These are phyloP conservation scores for Cyclotella atomus DNA, from an alignment of 108 stramenopile species.

Conservation along the genomic window DNA sequence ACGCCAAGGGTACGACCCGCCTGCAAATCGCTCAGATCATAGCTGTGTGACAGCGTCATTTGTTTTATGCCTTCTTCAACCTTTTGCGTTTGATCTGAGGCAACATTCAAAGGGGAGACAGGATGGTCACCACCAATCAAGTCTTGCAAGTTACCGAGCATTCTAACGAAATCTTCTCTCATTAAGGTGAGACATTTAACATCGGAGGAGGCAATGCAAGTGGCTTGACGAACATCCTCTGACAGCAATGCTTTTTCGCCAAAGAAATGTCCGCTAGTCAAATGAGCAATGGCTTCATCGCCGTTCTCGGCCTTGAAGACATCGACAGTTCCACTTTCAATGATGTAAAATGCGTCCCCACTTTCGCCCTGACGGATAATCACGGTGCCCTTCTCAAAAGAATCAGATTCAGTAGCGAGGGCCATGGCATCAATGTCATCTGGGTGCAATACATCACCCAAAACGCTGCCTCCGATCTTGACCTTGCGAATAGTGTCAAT, in stretches of 20 bases:
- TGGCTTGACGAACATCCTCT: constrained; percentile 76
- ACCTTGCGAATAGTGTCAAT: constrained; percentile 77
- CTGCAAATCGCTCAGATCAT: constrained; percentile 52
- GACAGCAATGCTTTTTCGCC: constrained; percentile 86
- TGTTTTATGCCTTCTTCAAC: constrained; percentile 15
- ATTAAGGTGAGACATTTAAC: constrained; percentile 54
- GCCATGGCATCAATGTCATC: constrained; percentile 75
- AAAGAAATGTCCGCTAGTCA: constrained; percentile 83
- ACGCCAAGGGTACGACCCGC: constrained; percentile 62
- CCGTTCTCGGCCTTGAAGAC: constrained; percentile 66
- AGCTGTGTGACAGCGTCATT: constrained; percentile 14
- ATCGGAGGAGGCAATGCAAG: constrained; percentile 70
- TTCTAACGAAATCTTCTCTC: constrained; percentile 73
- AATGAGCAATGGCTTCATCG: constrained; percentile 56
- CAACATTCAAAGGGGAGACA: not conserved
- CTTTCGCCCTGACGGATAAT: constrained; percentile 90
- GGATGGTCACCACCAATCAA: constrained; percentile 38
- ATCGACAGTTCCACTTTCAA: constrained; percentile 77
- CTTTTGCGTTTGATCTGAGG: not conserved
- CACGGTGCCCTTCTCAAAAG: constrained; percentile 74
- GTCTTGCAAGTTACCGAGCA: constrained; percentile 78
- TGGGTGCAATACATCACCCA: constrained; percentile 63
- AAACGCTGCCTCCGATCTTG: constrained; percentile 63
- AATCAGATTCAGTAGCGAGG: constrained; percentile 57
- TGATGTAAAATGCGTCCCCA: constrained; percentile 90